Conservation (phyloP, 225 moss, liverwort and hornwort genomes). For the Physcomitrium patens region DNA sequence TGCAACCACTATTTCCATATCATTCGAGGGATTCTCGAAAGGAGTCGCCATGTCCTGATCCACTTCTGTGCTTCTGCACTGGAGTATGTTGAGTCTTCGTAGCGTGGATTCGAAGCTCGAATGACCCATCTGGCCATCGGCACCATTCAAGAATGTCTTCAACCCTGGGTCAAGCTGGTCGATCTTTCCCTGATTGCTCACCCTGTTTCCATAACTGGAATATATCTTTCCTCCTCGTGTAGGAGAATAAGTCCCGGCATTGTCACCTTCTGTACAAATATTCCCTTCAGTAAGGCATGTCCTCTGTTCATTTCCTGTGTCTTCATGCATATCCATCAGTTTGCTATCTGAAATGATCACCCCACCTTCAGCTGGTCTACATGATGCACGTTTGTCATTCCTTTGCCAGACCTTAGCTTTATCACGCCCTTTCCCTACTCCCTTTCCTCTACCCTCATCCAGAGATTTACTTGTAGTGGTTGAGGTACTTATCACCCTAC, state of each 20-base stretch:
- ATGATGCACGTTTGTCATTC: constrained; percentile 24
- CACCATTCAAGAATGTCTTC: constrained; percentile 33
- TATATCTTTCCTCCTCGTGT: constrained; percentile 8
- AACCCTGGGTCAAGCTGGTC: constrained; percentile 36
- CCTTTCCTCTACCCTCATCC: constrained; percentile 24
- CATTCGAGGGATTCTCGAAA: constrained; percentile 17
- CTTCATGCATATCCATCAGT: constrained; percentile 3
- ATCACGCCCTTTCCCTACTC: constrained; percentile 14
- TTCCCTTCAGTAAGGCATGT: constrained; percentile 35
- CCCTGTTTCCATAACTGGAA: constrained; percentile 1
- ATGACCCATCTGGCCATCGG: constrained; percentile 33
- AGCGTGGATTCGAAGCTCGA: constrained; percentile 58
- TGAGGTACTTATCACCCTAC: constrained; percentile 13
- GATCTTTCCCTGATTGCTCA: constrained; percentile 10
- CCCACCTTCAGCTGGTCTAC: constrained; percentile 24
- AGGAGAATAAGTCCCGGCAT: constrained; percentile 3
- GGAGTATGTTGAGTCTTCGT: constrained; percentile 48
- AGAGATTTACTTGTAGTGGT: background rate
- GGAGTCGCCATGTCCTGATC: constrained; percentile 22
- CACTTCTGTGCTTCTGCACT: constrained; percentile 10
- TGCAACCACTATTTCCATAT: constrained; percentile 2
- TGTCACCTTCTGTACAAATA: constrained; percentile 27
- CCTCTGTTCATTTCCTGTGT: constrained; percentile 14
- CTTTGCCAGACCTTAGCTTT: constrained; percentile 24
- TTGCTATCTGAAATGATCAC: constrained; percentile 5